phyloP scores from a whole-genome alignment of 176 grass and related monocot species.

The Ampelocalamus luodianensis region DNA sequence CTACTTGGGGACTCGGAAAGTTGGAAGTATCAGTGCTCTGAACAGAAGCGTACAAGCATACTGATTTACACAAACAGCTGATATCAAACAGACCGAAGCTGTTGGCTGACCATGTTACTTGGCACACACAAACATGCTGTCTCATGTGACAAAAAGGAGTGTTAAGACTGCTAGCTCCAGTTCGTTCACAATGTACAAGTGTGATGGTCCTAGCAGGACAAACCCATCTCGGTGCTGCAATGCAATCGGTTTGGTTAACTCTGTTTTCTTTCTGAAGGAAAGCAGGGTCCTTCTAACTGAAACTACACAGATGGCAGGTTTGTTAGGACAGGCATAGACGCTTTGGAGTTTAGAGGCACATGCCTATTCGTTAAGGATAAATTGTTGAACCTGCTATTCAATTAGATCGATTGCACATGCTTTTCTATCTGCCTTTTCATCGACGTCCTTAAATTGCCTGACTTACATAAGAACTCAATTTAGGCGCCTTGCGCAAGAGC shows the following conservation, averaged over 20 bases:
- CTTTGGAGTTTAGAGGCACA: too few species aligned
- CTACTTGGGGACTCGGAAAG: too few species aligned
- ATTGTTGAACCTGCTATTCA: too few species aligned
- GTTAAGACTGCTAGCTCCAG: neutral
- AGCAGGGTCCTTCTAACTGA: too few species aligned
- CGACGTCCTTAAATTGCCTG: neutral
- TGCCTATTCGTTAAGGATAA: too few species aligned
- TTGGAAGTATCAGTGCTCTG: neutral
- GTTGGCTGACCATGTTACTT: slow-evolving; percentile 19
- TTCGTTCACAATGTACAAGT: neutral
- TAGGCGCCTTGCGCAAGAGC: neutral
- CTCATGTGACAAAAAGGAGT: neutral
- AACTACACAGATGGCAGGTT: too few species aligned
- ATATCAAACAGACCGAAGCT: neutral
- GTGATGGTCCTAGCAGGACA: too few species aligned
- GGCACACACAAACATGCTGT: neutral
- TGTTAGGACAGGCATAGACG: too few species aligned
- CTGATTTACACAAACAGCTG: neutral
- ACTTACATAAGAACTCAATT: neutral
- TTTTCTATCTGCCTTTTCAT: neutral
- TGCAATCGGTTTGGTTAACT: too few species aligned
- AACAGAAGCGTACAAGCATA: neutral
- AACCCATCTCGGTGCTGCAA: too few species aligned
- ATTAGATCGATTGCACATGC: too few species aligned
- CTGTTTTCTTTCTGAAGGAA: too few species aligned